Base-by-base conservation (phyloP, 169 alveolate species). In the Plasmodium inui region DNA sequence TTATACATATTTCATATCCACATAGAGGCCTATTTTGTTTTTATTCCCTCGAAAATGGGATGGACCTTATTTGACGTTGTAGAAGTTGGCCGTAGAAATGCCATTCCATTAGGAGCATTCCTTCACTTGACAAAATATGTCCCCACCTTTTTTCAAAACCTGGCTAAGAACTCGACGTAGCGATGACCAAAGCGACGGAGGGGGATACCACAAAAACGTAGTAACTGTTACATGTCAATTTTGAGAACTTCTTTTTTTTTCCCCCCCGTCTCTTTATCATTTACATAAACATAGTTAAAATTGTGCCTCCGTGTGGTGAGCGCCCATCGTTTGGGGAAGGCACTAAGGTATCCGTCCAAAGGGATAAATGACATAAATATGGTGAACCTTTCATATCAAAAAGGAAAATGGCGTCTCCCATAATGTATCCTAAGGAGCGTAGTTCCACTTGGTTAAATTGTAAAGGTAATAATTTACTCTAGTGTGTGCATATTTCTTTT, bases 161-260 rank as follows among this genome's bases (percentile, higher is more conserved):
- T 19, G 76, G 37, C 41, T 37, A 28, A 22, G 5, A 10, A 26
- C n/a, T 10, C 39, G 7, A 67, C 37, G 37, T 22, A 28, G 76
- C 8, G 76, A 67, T 8, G 70, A n/a, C 88, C 72, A 88, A 72
- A 72, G 22, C 82, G 44, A 74, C 32, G 22, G 55, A 28, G 44
- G 22, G 30, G 8, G 83, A 74, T 0, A 30, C 44, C 32, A 9
- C 19, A 50, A 50, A 50, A 74, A 74, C 32, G 57, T 2, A 34
- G 9, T n/a, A 74, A 32, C 32, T 39, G 57, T 74, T 32, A n/a
- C 55, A n/a, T 74, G 28, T 32, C 22, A 34, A 32, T 74, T 30
- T 32, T 19, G 2, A 14, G 6, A 32, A 34, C 44, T 74, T 22
- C 44, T 74, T 32, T 74, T 30, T 74, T 73, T 74, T 30, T 72